Percentiles rank a stretch among this genome's conserved stretches.
Conservation (phyloP, 257 asterid genomes). For the Solanum etuberosum region DNA sequence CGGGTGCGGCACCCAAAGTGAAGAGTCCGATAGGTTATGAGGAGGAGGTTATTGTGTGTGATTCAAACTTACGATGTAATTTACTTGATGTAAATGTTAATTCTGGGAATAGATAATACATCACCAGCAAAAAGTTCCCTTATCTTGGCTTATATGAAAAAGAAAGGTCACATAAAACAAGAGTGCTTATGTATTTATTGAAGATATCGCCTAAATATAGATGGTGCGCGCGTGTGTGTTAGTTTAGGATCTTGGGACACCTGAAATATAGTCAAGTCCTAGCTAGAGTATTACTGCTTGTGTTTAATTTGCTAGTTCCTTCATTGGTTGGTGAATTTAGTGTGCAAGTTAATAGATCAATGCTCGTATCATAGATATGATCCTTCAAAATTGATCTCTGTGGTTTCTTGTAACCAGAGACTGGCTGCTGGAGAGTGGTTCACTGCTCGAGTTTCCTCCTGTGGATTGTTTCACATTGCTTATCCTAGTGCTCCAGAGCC, state of each 20-base stretch:
- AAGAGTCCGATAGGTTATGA: not conserved
- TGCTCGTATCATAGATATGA: not conserved
- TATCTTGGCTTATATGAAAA: not conserved
- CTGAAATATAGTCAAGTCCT: not conserved
- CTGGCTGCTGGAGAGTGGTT: constrained; percentile 56
- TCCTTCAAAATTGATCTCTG: not conserved
- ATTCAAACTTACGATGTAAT: not conserved
- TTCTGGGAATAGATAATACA: not conserved
- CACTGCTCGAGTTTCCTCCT: constrained; percentile 49
- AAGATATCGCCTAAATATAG: not conserved
- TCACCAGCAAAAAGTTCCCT: not conserved
- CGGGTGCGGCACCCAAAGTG: not conserved
- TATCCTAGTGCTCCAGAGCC: constrained; percentile 38
- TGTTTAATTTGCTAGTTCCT: not conserved
- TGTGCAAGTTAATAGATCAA: not conserved
- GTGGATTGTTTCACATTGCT: constrained; percentile 44
- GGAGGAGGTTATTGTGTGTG: not conserved
- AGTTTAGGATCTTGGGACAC: not conserved
- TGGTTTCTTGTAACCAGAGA: constrained; percentile 18
- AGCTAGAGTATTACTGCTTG: not conserved
- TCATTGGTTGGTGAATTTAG: not conserved
- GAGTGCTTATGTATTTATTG: not conserved
- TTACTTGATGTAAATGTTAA: not conserved
- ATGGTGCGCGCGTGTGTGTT: not conserved
- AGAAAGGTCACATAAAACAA: not conserved